Percentiles rank a stretch among this genome's conserved stretches.
These are phyloP conservation scores for Lepiota brunneoincarnata DNA, from an alignment of 768 basidiomycete species.

Conservation along the genomic window DNA sequence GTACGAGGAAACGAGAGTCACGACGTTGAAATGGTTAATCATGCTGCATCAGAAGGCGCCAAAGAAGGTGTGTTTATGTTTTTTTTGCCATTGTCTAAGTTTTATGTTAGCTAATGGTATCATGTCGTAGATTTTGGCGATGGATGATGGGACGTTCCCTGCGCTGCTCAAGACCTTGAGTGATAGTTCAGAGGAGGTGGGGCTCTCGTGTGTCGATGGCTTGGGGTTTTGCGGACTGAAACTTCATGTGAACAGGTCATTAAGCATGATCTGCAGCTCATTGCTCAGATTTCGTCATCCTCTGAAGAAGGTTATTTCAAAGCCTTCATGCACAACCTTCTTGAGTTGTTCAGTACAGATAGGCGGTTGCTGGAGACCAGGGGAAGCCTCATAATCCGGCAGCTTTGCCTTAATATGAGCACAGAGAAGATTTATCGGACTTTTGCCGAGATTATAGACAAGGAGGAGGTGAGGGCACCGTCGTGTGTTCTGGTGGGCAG, in stretches of 20 bases:
- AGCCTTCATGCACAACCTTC: conserved; percentile 90
- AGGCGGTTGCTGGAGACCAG: conserved; percentile 83
- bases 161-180: conserved; percentile 93
- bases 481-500: conserved; percentile 1
- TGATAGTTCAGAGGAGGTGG: conserved; percentile 92
- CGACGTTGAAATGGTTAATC: conserved; percentile 94
- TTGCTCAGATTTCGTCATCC: conserved; percentile 95
- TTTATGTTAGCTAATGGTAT: not conserved
- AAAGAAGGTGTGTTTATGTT: conserved; percentile 61
- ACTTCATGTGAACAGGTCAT: conserved; percentile 62
- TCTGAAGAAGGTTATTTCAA: conserved; percentile 97
- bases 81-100: not conserved
- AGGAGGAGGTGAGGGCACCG: conserved; percentile 75
- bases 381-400: conserved; percentile 93
- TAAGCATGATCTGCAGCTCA: conserved; percentile 91
- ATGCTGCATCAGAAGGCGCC: conserved; percentile 99
- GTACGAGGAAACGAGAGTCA: conserved; percentile 93
- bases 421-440: conserved; percentile 94
- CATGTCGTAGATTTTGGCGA: conserved; percentile 73
- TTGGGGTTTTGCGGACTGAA: not conserved
- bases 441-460: conserved; percentile 96
- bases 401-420: conserved; percentile 90
- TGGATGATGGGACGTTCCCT: conserved; percentile 97
- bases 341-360: conserved; percentile 95
- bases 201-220: conserved; percentile 6